These are phyloP conservation scores for Gossypium schwendimanii DNA, from an alignment of 441 rosid genomes.

Conservation along the genomic window DNA sequence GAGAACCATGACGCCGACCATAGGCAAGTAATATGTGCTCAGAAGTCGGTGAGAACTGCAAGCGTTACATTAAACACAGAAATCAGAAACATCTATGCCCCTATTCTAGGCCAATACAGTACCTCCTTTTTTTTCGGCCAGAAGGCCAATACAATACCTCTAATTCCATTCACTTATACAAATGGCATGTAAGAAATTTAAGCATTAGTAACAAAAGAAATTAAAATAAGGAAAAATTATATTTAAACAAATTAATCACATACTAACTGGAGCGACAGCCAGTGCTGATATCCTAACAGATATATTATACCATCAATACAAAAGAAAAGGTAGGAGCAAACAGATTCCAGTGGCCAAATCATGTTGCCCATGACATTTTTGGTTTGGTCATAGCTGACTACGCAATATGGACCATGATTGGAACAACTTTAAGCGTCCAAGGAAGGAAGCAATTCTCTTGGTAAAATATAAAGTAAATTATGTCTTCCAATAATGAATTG, in stretches of 20 bases:
- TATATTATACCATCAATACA: not conserved
- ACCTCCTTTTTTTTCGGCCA: no score
- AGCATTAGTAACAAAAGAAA: not conserved
- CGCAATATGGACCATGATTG: not conserved
- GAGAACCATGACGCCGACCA: slow-evolving; percentile 81
- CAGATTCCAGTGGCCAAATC: not conserved
- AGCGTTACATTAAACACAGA: slow-evolving; percentile 6
- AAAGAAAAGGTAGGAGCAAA: not conserved
- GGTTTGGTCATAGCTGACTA: not conserved
- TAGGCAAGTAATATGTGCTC: slow-evolving; percentile 83
- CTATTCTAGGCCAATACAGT: not conserved
- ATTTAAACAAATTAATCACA: not conserved
- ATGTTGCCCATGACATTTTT: not conserved
- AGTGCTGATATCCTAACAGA: not conserved
- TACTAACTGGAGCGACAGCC: not conserved
- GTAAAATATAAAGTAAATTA: not conserved
- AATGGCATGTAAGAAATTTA: not conserved
- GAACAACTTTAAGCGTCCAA: not conserved
- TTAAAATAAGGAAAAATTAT: not conserved
- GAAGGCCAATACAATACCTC: not conserved
- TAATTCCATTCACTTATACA: not conserved
- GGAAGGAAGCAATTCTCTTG: not conserved
- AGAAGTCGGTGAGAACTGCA: slow-evolving; percentile 87
- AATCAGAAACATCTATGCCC: slow-evolving; percentile 8
- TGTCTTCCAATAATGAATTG: not conserved